Percentiles rank a stretch among this genome's conserved stretches.
phyloP scores from a whole-genome alignment of 768 basidiomycete species.

The Collybiopsis confluens region DNA sequence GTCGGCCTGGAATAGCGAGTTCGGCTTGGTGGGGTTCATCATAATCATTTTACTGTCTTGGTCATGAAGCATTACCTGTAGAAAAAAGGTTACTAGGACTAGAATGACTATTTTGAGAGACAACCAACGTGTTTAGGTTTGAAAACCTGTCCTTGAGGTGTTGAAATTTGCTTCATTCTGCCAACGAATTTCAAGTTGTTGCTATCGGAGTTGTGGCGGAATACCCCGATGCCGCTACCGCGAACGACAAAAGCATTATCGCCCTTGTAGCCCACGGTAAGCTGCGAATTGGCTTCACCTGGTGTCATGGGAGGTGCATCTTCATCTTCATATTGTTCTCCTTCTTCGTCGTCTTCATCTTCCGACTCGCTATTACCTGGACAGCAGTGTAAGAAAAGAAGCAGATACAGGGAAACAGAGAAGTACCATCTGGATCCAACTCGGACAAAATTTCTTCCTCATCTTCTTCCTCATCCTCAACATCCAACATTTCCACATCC shows the following conservation, averaged over 20 bases:
- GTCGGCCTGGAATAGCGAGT: constrained; percentile 87
- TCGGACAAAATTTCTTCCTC: constrained; percentile 74
- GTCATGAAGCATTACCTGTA: constrained; percentile 93
- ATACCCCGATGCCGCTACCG: constrained; percentile 89
- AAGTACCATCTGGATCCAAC: constrained; percentile 58
- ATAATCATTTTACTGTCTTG: constrained; percentile 95
- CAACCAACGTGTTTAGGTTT: constrained; percentile 74
- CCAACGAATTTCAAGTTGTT: constrained; percentile 79
- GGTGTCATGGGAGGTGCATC: constrained; percentile 37
- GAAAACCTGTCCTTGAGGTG: constrained; percentile 79
- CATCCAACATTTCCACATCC: constrained; percentile 87
- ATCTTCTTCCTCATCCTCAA: constrained; percentile 68
- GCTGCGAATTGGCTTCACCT: constrained; percentile 78
- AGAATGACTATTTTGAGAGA: neutral
- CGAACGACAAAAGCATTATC: constrained; percentile 92
- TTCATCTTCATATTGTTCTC: constrained; percentile 25
- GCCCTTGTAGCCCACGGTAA: constrained; percentile 93
- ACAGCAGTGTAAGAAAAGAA: neutral
- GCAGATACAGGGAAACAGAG: neutral
- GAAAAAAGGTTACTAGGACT: constrained; percentile 9
- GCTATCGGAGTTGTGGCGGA: constrained; percentile 60
- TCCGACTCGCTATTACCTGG: constrained; percentile 33
- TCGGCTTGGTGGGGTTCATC: constrained; percentile 76
- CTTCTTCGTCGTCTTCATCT: constrained; percentile 36
- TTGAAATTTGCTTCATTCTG: constrained; percentile 79